These are phyloP conservation scores for Antarctomyces pellizariae DNA, from an alignment of 495 filamentous ascomycete species.

Conservation along the genomic window DNA sequence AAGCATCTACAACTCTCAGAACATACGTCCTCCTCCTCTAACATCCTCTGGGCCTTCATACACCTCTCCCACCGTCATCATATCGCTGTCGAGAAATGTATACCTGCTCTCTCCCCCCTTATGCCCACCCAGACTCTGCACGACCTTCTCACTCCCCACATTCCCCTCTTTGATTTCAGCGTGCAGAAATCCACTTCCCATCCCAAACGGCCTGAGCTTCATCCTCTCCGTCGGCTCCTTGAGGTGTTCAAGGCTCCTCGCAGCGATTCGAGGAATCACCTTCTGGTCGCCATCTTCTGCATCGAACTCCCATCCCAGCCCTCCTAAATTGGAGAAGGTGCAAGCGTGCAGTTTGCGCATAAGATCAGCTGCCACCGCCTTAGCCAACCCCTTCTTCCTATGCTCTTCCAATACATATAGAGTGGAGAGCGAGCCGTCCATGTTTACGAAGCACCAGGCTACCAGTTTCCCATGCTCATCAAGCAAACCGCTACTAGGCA, in stretches of 20 bases:
- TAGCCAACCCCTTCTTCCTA: slow-evolving; percentile 21
- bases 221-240: slow-evolving; percentile 4
- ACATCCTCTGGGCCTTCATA: no score
- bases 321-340: no score
- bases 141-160: slow-evolving; percentile 23
- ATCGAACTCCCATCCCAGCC: no score
- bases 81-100: slow-evolving; percentile 17
- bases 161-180: slow-evolving; percentile 23
- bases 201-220: slow-evolving; percentile 8
- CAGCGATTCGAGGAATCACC: no score
- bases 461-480: slow-evolving; percentile 6
- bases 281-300: no score
- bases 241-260: no score
- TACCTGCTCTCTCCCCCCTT: slow-evolving; percentile 18
- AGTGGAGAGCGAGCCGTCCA: slow-evolving; percentile 23
- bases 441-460: slow-evolving; percentile 18
- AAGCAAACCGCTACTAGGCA: slow-evolving; percentile 8
- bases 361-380: slow-evolving; percentile 16
- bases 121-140: slow-evolving; percentile 23
- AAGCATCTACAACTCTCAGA: no score
- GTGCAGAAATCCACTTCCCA: slow-evolving; percentile 19
- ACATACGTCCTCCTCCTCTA: no score
- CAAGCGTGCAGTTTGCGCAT: slow-evolving; percentile 5
- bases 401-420: slow-evolving; percentile 26
- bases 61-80: no score